phyloP scores from a whole-genome alignment of 192 early-diverging fungal genomes.

The Coemansia sp. region DNA sequence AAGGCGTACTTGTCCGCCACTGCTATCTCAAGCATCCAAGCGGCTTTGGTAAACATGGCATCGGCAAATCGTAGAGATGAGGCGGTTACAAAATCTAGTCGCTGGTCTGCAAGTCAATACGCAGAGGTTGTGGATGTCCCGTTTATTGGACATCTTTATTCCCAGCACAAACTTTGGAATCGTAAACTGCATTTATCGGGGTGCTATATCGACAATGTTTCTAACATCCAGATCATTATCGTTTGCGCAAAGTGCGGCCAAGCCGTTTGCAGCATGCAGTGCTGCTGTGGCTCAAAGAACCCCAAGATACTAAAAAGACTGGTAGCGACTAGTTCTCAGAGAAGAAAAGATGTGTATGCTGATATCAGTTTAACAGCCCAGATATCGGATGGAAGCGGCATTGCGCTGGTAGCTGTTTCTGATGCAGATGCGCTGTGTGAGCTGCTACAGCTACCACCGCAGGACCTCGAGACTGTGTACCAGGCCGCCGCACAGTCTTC shows the following conservation, averaged over 20 bases:
- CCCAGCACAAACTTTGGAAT: neutral
- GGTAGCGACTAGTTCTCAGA: neutral
- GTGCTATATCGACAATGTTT: conserved; percentile 4
- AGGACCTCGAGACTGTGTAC: conserved; percentile 14
- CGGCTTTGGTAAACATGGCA: neutral
- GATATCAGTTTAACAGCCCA: conserved; percentile 19
- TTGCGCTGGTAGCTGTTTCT: conserved; percentile 13
- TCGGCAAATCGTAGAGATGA: neutral
- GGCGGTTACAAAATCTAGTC: neutral
- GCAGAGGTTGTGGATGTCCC: neutral
- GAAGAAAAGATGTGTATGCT: neutral
- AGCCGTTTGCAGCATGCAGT: conserved; percentile 20
- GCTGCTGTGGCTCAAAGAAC: conserved; percentile 24
- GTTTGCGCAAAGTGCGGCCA: conserved; percentile 24
- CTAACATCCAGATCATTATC: conserved; percentile 12
- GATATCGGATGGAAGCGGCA: conserved; percentile 42
- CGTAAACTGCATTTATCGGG: neutral
- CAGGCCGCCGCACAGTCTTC: conserved; percentile 24
- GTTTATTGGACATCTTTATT: conserved; percentile 5
- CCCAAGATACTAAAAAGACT: conserved; percentile 8
- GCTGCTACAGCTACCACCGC: conserved; percentile 7
- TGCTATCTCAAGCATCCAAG: conserved; percentile 13
- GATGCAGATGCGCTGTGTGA: neutral
- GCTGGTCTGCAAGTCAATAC: neutral
- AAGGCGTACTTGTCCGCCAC: conserved; percentile 26